These are phyloP conservation scores for Trichoderma citrinoviride DNA, from an alignment of 2,329 filamentous ascomycete genomes.

Conservation along the genomic window DNA sequence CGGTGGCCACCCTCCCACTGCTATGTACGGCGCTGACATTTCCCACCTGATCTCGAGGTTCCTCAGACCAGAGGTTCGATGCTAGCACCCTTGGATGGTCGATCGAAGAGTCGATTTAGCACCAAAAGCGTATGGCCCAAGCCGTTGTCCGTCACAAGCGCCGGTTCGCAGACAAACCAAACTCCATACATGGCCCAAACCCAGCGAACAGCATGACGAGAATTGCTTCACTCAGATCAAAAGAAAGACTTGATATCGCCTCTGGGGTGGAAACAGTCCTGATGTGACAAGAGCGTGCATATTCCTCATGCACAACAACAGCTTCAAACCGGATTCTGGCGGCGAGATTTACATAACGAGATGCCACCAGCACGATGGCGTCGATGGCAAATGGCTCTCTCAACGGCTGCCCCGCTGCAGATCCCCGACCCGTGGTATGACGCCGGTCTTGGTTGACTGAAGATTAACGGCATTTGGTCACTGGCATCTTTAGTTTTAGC, in stretches of 20 bases:
- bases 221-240: neutral
- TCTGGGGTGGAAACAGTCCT: neutral
- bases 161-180: neutral
- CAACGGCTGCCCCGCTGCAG: slow-evolving; percentile 15
- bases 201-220: neutral
- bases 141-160: neutral
- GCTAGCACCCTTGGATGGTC: neutral
- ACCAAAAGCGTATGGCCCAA: neutral
- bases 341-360: neutral
- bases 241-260: neutral
- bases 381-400: slow-evolving; percentile 16
- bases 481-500: neutral
- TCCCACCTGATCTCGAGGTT: slow-evolving; percentile 4
- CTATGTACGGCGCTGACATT: neutral
- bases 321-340: slow-evolving; percentile 11
- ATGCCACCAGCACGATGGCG: slow-evolving; percentile 12
- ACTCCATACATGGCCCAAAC: neutral
- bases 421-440: slow-evolving; percentile 17
- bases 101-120: neutral
- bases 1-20: slow-evolving; percentile 9
- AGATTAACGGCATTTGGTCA: slow-evolving; percentile 1
- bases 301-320: neutral
- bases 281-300: slow-evolving; percentile 6
- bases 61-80: neutral
- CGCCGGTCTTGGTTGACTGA: slow-evolving; percentile 1